These are phyloP conservation scores for Cutaneotrichosporon spelunceum DNA, from an alignment of 1,284 basidiomycete species.

Conservation along the genomic window DNA sequence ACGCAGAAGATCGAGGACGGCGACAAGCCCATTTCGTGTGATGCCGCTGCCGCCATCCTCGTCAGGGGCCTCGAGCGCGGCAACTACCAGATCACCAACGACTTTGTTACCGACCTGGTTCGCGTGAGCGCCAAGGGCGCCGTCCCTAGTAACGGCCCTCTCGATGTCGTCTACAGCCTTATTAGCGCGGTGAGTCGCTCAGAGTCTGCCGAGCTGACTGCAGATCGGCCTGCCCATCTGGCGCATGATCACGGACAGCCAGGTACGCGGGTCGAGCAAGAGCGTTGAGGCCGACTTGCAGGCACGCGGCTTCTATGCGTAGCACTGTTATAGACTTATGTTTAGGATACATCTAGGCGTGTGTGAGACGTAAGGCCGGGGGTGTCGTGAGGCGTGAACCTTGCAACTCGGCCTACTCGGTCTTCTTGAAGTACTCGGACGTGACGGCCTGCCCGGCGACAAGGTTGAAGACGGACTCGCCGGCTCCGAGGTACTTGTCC, in stretches of 20 bases:
- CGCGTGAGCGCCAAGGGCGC: slow-evolving; percentile 66
- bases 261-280: slow-evolving; percentile 24
- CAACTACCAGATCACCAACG: slow-evolving; percentile 71
- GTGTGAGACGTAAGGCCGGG: slow-evolving; percentile 1
- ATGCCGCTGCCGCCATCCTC: slow-evolving; percentile 63
- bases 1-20: slow-evolving; percentile 76
- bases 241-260: slow-evolving; percentile 42
- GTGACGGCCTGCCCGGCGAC: slow-evolving; percentile 74
- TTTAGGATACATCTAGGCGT: slow-evolving; percentile 4
- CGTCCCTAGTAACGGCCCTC: slow-evolving; percentile 62
- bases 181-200: slow-evolving; percentile 29
- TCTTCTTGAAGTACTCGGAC: slow-evolving; percentile 63
- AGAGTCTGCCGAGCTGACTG: background rate
- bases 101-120: slow-evolving; percentile 67
- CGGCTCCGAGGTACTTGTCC: slow-evolving; percentile 77
- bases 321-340: background rate
- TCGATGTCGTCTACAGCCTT: slow-evolving; percentile 57
- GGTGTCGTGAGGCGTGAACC: background rate
- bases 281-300: slow-evolving; percentile 30
- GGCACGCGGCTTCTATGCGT: slow-evolving; percentile 23
- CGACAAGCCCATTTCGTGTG: slow-evolving; percentile 66
- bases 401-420: background rate
- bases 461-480: slow-evolving; percentile 84
- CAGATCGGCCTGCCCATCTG: slow-evolving; percentile 52
- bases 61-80: slow-evolving; percentile 70